Evolutionary conservation across 352 stramenopile genomes (phyloP).

Genomic region (Pythium utonaiense): DNA sequence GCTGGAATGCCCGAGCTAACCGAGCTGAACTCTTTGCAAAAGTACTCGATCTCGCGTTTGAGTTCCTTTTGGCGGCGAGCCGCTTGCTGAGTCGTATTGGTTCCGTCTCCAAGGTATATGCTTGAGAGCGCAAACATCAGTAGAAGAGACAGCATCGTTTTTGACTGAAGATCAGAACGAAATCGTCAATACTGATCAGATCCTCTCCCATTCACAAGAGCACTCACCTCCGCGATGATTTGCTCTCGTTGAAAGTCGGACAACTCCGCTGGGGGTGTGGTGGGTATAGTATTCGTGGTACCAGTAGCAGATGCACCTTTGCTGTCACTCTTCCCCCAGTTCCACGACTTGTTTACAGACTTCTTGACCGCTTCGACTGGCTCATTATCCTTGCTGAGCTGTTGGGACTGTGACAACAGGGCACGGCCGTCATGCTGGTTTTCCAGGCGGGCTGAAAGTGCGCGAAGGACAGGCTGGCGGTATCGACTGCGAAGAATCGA

Average conservation of each 20-base stretch:
- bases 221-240: conserved; percentile 8
- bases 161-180: conserved; percentile 7
- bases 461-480: conserved; percentile 34
- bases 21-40: conserved; percentile 64
- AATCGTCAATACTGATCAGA: background rate
- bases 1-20: conserved; percentile 25
- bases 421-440: conserved; percentile 5
- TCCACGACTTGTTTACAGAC: conserved; percentile 5
- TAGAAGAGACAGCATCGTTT: conserved; percentile 31
- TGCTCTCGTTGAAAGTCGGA: conserved; percentile 1
- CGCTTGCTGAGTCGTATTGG: conserved; percentile 9
- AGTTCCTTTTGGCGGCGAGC: conserved; percentile 35
- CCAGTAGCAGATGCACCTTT: background rate
- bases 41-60: conserved; percentile 71
- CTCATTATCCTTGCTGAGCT: background rate
- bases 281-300: background rate
- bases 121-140: conserved; percentile 28
- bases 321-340: conserved; percentile 8
- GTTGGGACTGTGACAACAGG: background rate
- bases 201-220: background rate
- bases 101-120: conserved; percentile 24
- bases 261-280: background rate
- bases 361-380: background rate
- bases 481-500: conserved; percentile 56
- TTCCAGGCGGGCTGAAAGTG: conserved; percentile 23